Conservation (phyloP, 2,329 filamentous ascomycete species). For the Fusarium virguliforme region DNA sequence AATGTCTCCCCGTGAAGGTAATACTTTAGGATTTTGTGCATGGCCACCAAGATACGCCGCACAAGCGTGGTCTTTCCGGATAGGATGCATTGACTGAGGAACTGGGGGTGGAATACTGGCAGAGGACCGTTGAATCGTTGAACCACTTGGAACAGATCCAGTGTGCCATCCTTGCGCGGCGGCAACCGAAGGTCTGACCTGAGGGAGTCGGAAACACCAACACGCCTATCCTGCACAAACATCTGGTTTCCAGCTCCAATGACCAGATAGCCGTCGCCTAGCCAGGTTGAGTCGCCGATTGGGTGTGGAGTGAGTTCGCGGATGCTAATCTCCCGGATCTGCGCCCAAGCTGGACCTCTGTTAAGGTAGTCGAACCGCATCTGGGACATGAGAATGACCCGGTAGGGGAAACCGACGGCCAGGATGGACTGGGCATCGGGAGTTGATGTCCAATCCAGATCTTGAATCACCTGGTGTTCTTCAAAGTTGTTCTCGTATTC, state of each 20-base stretch:
- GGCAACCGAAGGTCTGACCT: constrained; percentile 68
- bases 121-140: constrained; percentile 89
- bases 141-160: constrained; percentile 86
- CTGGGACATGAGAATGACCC: constrained; percentile 86
- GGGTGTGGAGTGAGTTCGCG: constrained; percentile 88
- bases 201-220: constrained; percentile 75
- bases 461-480: constrained; percentile 81
- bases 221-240: constrained; percentile 85
- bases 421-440: constrained; percentile 91
- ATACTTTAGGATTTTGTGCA: constrained; percentile 86
- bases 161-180: constrained; percentile 65
- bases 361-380: constrained; percentile 94
- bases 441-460: constrained; percentile 95
- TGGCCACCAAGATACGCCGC: constrained; percentile 78
- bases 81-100: constrained; percentile 88
- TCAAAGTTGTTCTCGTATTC: constrained; percentile 86
- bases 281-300: constrained; percentile 94
- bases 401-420: constrained; percentile 92
- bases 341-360: constrained; percentile 89
- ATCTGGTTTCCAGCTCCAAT: constrained; percentile 94
- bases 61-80: constrained; percentile 82
- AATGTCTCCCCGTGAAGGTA: constrained; percentile 85
- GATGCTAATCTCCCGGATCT: constrained; percentile 86
- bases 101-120: constrained; percentile 92
- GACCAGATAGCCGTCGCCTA: constrained; percentile 86